These are phyloP conservation scores for Solanum etuberosum DNA, from an alignment of 257 asterid genomes.

Conservation along the genomic window DNA sequence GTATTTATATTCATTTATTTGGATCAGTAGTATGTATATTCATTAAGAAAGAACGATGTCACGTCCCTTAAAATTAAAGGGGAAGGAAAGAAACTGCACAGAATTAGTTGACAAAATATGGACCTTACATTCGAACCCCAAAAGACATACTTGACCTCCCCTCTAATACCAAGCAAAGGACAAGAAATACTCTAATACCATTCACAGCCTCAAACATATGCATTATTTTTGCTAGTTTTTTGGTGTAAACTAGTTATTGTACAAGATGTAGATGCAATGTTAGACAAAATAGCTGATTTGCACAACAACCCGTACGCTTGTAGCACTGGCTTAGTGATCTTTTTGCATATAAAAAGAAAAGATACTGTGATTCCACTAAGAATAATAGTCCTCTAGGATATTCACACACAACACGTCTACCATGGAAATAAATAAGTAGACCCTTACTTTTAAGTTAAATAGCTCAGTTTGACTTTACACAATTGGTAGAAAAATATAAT, in stretches of 20 bases:
- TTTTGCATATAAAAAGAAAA: neutral
- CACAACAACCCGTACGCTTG: neutral
- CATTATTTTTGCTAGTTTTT: neutral
- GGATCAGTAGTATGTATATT: neutral
- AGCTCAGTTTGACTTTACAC: neutral
- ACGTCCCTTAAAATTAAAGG: neutral
- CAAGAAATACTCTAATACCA: neutral
- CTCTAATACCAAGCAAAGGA: neutral
- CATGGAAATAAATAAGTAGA: neutral
- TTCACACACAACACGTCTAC: neutral
- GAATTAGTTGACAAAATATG: neutral
- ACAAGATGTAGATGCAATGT: neutral
- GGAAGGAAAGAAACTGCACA: neutral
- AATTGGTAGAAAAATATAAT: neutral
- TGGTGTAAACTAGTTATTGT: neutral
- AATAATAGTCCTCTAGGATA: neutral
- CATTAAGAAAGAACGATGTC: neutral
- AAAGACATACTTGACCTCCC: neutral
- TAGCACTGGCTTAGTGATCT: neutral
- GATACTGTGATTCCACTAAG: neutral
- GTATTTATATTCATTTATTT: neutral
- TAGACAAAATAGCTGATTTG: neutral
- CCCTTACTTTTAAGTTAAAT: neutral
- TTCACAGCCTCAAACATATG: neutral
- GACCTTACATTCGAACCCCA: neutral